phyloP scores from a whole-genome alignment of 352 stramenopile genomes.

The Pythium scleroteichum region DNA sequence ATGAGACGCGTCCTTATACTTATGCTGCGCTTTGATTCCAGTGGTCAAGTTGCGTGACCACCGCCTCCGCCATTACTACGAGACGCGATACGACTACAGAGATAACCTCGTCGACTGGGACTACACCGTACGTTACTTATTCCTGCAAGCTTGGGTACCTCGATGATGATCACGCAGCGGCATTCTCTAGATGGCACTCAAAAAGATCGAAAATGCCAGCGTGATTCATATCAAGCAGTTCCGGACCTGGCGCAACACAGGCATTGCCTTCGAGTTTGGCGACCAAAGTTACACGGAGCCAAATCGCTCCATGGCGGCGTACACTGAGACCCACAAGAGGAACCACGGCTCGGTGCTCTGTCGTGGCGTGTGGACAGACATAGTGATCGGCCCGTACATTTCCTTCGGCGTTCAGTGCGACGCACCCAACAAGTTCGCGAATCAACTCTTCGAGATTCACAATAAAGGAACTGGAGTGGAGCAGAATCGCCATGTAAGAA shows the following conservation, averaged over 20 bases:
- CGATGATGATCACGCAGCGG: background rate
- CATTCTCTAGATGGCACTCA: constrained; percentile 66
- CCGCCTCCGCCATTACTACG: constrained; percentile 89
- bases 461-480: constrained; percentile 93
- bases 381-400: constrained; percentile 90
- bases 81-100: constrained; percentile 91
- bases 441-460: constrained; percentile 91
- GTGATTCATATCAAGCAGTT: constrained; percentile 95
- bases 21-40: constrained; percentile 22
- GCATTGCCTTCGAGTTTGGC: constrained; percentile 95
- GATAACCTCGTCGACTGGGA: constrained; percentile 95
- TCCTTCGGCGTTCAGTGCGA: constrained; percentile 89
- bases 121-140: constrained; percentile 69
- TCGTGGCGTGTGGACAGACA: constrained; percentile 91
- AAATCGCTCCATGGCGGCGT: constrained; percentile 91
- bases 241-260: constrained; percentile 88
- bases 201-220: constrained; percentile 84
- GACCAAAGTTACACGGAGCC: constrained; percentile 90
- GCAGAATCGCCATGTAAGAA: constrained; percentile 90
- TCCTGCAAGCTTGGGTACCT: background rate
- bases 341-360: constrained; percentile 77
- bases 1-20: too few relatives aligned
- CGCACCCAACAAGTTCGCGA: constrained; percentile 60
- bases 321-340: constrained; percentile 80
- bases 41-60: constrained; percentile 84